Percentiles rank a stretch among this genome's conserved stretches.
Conservation (phyloP, 108 stramenopile genomes). For the Ochromonas danica region DNA sequence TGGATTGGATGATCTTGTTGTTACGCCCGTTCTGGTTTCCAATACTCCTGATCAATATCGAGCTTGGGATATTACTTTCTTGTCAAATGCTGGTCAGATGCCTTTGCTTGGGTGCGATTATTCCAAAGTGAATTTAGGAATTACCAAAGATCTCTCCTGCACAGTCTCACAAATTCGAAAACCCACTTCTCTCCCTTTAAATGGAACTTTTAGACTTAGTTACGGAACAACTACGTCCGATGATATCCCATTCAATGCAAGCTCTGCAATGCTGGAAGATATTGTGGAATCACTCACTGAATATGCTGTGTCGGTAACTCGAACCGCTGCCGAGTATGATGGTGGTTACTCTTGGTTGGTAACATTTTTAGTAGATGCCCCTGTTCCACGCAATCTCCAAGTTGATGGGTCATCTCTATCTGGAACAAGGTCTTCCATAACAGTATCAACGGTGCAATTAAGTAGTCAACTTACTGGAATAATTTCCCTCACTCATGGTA, state of each 20-base stretch:
- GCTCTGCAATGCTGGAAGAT: neutral
- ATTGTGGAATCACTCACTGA: neutral
- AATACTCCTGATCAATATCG: slow-evolving; percentile 19
- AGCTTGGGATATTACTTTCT: slow-evolving; percentile 29
- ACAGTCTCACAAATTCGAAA: neutral
- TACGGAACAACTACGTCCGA: neutral
- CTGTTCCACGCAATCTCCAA: neutral
- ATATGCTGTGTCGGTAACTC: neutral
- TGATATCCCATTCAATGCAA: neutral
- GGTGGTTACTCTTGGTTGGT: slow-evolving; percentile 21
- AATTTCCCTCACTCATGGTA: neutral
- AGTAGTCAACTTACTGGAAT: slow-evolving; percentile 3
- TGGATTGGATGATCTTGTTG: slow-evolving; percentile 12
- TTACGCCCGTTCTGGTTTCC: neutral
- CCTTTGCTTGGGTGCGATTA: neutral
- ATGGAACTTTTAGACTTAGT: neutral
- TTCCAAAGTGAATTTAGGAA: neutral
- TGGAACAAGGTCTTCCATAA: slow-evolving; percentile 1
- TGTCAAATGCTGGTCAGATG: slow-evolving; percentile 24
- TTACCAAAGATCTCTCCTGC: neutral
- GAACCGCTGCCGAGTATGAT: neutral
- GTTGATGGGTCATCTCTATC: neutral
- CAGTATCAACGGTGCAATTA: neutral
- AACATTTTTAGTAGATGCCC: neutral
- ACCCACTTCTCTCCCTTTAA: neutral